Evolutionary conservation across 2,329 filamentous ascomycete species (phyloP).

Genomic region (Xylariaceae sp.): DNA sequence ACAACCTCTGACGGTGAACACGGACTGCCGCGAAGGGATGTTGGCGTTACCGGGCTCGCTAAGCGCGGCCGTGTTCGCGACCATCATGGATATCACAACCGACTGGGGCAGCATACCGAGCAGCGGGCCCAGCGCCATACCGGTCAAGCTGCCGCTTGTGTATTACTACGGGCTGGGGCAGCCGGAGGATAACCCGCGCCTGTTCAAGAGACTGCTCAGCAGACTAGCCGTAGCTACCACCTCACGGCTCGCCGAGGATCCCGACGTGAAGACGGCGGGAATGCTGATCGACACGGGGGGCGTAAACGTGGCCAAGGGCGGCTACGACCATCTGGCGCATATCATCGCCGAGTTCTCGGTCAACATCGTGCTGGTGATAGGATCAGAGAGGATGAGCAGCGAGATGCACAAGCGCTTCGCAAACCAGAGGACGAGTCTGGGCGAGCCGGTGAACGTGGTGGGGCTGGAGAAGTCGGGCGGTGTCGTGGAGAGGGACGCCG

Average conservation of each 20-base stretch:
- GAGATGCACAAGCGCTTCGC: conserved; percentile 74
- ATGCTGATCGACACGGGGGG: conserved; percentile 86
- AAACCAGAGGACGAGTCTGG: conserved; percentile 55
- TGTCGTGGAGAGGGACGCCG: conserved; percentile 73
- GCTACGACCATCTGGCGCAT: conserved; percentile 79
- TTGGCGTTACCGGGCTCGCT: conserved; percentile 78
- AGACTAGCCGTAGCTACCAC: conserved; percentile 78
- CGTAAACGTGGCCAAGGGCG: conserved; percentile 65
- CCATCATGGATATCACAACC: conserved; percentile 77
- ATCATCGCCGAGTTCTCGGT: conserved; percentile 66
- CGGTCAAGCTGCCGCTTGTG: conserved; percentile 88
- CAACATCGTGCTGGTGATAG: conserved; percentile 80
- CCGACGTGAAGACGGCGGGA: conserved; percentile 70
- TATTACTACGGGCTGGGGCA: conserved; percentile 81
- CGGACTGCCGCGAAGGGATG: conserved; percentile 81
- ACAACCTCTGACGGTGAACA: conserved; percentile 81
- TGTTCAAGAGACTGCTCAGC: conserved; percentile 76
- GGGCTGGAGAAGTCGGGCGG: conserved; percentile 84
- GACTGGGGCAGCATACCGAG: conserved; percentile 92
- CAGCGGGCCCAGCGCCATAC: conserved; percentile 83
- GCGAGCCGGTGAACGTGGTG: conserved; percentile 74
- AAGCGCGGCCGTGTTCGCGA: conserved; percentile 83
- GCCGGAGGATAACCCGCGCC: conserved; percentile 70
- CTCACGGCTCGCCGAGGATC: conserved; percentile 76
- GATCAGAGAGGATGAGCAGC: conserved; percentile 74